Evolutionary conservation across 371 early-diverging fungal species (phyloP), one percentile per base, ranked within the genome.

Genomic region (Syncephalastrum sp.): DNA sequence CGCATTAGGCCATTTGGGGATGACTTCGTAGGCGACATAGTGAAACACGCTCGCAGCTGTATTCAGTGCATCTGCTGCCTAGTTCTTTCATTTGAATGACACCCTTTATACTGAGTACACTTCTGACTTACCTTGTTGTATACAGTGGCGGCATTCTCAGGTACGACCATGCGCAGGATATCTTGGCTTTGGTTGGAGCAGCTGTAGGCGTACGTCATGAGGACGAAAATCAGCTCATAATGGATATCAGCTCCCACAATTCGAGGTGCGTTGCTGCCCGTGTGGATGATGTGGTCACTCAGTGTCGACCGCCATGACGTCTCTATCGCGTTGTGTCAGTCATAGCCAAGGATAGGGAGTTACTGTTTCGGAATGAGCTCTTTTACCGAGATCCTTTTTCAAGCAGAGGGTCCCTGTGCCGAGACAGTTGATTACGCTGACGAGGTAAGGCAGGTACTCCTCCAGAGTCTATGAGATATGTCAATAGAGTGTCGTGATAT

Each of bases 231-330:
- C 19, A 82, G 73, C 47, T 86, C 86, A 53, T 82, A 84, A 49
- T 81, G 70, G 38, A 84, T 82, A 14, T 75, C 79, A 48, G 64
- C 60, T 19, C 83, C 80, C 19, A 69, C 59, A 8, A 86, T 72
- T 27, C 82, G 76, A 13, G 83, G 82, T 54, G 82, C 79, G 63
- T 84, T 81, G n/a, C 82, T 82, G 3, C 82, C 76, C 4, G 78
- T 73, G 13, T 77, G 72, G 42, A 78, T 81, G 29, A 72, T 56
- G 51, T 78, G 78, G 41, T 72, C 78, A 49, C 82, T 81, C 3
- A 84, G 47, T 1, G 83, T 80, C 5, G 83, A 84, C 3, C 84
- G 74, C 86, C 86, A 86, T 59, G 82, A 81, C 15, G 83, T 82
- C 58, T 83, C 85, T 85, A 67, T 5, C 19, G 21, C 17, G 42